Evolutionary conservation across 495 filamentous ascomycete species (phyloP).

Genomic region (Zalerion maritima): DNA sequence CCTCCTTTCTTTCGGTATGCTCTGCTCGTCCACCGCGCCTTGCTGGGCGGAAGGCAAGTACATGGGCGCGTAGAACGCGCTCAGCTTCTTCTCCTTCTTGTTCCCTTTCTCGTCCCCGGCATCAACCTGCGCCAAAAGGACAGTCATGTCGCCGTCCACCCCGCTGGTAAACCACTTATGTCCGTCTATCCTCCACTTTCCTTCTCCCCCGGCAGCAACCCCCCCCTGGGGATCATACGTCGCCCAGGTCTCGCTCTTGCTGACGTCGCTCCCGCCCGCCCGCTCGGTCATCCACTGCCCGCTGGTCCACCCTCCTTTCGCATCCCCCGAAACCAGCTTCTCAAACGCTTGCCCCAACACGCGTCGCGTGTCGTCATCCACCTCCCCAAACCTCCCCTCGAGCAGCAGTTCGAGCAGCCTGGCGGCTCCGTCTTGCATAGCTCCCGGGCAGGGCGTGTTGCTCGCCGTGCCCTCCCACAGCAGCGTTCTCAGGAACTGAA

Average conservation of each 20-base stretch:
- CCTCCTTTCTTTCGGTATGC: no score
- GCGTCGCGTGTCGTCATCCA: constrained; percentile 9
- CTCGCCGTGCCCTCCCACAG: constrained; percentile 48
- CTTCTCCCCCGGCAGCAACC: constrained; percentile 11
- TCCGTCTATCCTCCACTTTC: constrained; percentile 46
- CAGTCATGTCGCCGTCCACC: constrained; percentile 53
- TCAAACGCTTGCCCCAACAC: constrained; percentile 33
- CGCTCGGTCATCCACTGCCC: constrained; percentile 84
- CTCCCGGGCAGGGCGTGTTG: constrained; percentile 49
- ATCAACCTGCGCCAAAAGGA: constrained; percentile 60
- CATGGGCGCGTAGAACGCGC: constrained; percentile 54
- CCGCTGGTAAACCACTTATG: constrained; percentile 72
- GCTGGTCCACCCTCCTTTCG: constrained; percentile 50
- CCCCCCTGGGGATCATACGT: constrained; percentile 12
- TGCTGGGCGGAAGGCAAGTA: no score
- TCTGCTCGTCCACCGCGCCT: no score
- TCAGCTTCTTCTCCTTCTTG: constrained; percentile 33
- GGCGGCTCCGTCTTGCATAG: constrained; percentile 59
- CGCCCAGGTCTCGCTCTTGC: constrained; percentile 53
- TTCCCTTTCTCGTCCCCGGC: no score
- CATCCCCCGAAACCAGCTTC: constrained; percentile 40
- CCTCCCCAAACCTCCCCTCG: constrained; percentile 22
- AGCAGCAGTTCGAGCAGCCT: constrained; percentile 42
- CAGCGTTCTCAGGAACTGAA: constrained; percentile 43
- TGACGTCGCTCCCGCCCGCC: constrained; percentile 59